A percentile compares a stretch with the other conserved stretches of the same genome.
phyloP scores from a whole-genome alignment of 1,284 basidiomycete genomes.

The Ceratobasidium papillatum region DNA sequence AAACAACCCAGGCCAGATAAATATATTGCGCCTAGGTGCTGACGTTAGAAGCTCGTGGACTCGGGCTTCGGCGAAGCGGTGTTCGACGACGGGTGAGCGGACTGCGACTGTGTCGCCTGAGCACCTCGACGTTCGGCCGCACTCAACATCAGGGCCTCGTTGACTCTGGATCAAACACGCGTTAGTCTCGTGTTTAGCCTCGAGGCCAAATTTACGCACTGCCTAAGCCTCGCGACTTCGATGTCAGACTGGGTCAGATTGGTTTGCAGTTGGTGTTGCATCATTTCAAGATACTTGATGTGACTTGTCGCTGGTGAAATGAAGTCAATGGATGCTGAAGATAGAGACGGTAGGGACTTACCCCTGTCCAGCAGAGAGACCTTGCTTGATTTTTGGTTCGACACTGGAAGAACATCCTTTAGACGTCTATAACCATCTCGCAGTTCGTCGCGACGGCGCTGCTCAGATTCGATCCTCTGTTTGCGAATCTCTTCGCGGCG shows the following conservation, averaged over 20 bases:
- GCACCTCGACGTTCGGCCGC: constrained; percentile 69
- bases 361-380: constrained; percentile 85
- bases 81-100: constrained; percentile 6
- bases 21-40: constrained; percentile 4
- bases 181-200: constrained; percentile 17
- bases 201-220: constrained; percentile 51
- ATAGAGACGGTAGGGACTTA: constrained; percentile 54
- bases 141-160: constrained; percentile 84
- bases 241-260: constrained; percentile 76
- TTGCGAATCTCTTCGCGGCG: constrained; percentile 84
- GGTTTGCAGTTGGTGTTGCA: constrained; percentile 73
- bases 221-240: constrained; percentile 76
- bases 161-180: constrained; percentile 60
- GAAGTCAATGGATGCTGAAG: constrained; percentile 42
- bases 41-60: not conserved
- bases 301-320: constrained; percentile 69
- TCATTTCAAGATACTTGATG: constrained; percentile 81
- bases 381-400: constrained; percentile 89
- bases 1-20: constrained; percentile 7
- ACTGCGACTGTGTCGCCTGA: constrained; percentile 7
- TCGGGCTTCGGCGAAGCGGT: constrained; percentile 17
- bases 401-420: constrained; percentile 82
- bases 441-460: constrained; percentile 86
- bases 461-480: constrained; percentile 87
- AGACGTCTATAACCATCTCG: constrained; percentile 85